A percentile compares a stretch with the other conserved stretches of the same genome.
phyloP scores from a whole-genome alignment of 2,329 filamentous ascomycete species.

The Fusarium haematococcum region DNA sequence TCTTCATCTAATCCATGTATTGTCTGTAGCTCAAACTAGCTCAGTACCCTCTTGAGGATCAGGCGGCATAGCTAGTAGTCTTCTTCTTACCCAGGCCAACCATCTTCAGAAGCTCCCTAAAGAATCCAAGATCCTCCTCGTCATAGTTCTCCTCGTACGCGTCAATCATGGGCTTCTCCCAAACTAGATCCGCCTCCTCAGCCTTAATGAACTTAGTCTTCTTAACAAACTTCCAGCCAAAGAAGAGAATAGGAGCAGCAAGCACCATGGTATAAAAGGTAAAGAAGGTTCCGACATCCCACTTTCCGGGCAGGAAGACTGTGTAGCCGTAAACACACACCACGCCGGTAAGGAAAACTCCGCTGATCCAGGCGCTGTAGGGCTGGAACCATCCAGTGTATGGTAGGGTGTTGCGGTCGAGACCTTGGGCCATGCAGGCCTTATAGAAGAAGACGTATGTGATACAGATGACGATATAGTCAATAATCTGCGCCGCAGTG shows the following conservation, averaged over 20 bases:
- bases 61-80: neutral
- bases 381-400: conserved; percentile 70
- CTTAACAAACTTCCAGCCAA: conserved; percentile 29
- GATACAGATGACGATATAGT: conserved; percentile 66
- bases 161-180: conserved; percentile 29
- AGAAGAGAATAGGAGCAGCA: conserved; percentile 12
- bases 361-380: conserved; percentile 59
- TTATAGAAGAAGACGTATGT: conserved; percentile 62
- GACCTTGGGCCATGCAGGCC: conserved; percentile 63
- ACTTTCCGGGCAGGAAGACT: conserved; percentile 55
- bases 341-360: conserved; percentile 47
- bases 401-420: conserved; percentile 63
- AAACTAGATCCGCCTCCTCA: conserved; percentile 21
- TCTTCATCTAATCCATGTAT: neutral
- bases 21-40: neutral
- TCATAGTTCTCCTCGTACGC: conserved; percentile 19
- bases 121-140: conserved; percentile 24
- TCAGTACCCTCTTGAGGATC: neutral
- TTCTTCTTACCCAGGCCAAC: conserved; percentile 3
- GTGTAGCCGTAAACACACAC: conserved; percentile 63
- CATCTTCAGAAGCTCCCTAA: conserved; percentile 11
- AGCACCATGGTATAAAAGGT: conserved; percentile 64
- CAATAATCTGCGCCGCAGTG: conserved; percentile 68
- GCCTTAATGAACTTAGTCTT: conserved; percentile 22
- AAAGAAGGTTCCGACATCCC: conserved; percentile 60